Conservation (phyloP, 371 early-diverging fungal genomes). For the Chytridiales sp. region DNA sequence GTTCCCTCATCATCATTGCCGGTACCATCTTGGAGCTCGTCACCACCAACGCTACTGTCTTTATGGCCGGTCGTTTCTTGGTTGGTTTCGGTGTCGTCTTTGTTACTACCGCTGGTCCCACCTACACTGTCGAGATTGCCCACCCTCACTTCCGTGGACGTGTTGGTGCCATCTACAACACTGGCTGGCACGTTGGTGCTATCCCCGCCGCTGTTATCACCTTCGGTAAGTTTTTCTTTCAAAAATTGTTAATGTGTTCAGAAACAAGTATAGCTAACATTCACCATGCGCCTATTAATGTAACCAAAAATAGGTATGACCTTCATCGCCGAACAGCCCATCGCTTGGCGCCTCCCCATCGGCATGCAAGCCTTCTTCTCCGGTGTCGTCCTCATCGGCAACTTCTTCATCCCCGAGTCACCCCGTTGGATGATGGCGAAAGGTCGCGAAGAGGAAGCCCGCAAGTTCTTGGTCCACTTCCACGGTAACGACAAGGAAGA, state of each 20-base stretch:
- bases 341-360: slow-evolving; percentile 50
- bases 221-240: slow-evolving; percentile 31
- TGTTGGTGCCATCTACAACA: slow-evolving; percentile 39
- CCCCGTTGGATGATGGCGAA: slow-evolving; percentile 55
- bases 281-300: no score
- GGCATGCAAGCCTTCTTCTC: slow-evolving; percentile 49
- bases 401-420: slow-evolving; percentile 52
- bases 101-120: slow-evolving; percentile 52
- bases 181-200: slow-evolving; percentile 39
- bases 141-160: slow-evolving; percentile 46
- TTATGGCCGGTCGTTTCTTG: slow-evolving; percentile 48
- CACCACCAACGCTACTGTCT: slow-evolving; percentile 30
- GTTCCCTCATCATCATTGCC: slow-evolving; percentile 49
- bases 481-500: slow-evolving; percentile 40
- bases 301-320: no score
- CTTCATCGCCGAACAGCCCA: no score
- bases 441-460: slow-evolving; percentile 41
- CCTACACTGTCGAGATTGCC: slow-evolving; percentile 54
- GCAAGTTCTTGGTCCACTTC: slow-evolving; percentile 42
- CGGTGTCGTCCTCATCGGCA: slow-evolving; percentile 47
- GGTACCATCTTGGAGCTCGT: slow-evolving; percentile 49
- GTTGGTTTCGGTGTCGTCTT: slow-evolving; percentile 56
- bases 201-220: slow-evolving; percentile 32
- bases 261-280: no score
- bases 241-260: no score